Conservation (phyloP, 192 early-diverging fungal species). For the Thamnidium elegans region DNA sequence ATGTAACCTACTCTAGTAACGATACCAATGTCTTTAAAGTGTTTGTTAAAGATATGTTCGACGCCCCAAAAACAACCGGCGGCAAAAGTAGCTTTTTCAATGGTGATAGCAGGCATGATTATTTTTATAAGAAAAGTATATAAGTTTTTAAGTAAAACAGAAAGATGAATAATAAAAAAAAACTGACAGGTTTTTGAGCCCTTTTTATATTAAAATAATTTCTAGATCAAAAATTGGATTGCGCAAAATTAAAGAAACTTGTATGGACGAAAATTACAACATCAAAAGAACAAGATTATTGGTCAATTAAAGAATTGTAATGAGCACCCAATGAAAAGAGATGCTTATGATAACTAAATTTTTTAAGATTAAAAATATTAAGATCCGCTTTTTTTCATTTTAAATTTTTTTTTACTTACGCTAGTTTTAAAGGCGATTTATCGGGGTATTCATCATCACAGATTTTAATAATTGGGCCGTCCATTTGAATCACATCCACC, state of each 20-base stretch:
- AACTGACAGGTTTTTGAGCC: too few relatives aligned
- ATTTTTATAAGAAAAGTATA: too few relatives aligned
- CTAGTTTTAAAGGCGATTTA: conserved; percentile 67
- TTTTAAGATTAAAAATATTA: not conserved
- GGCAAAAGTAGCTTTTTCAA: conserved; percentile 75
- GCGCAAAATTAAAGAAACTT: too few relatives aligned
- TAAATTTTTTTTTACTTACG: conserved; percentile 52
- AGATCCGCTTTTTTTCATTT: not conserved
- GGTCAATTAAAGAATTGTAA: conserved; percentile 82
- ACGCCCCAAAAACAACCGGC: conserved; percentile 89
- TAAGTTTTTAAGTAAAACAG: too few relatives aligned
- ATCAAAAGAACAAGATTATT: too few relatives aligned
- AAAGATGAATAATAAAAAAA: too few relatives aligned
- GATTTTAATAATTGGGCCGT: conserved; percentile 72
- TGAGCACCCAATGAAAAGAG: conserved; percentile 93
- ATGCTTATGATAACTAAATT: conserved; percentile 75
- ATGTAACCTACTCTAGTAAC: conserved; percentile 31
- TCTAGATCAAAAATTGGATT: too few relatives aligned
- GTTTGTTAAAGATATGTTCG: conserved; percentile 35
- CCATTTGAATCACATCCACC: conserved; percentile 86
- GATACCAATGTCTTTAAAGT: conserved; percentile 27
- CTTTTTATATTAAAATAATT: too few relatives aligned
- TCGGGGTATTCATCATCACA: conserved; percentile 64
- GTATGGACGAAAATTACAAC: too few relatives aligned
- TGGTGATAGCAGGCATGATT: not conserved